phyloP scores from a whole-genome alignment of 2,329 filamentous ascomycete genomes.

The Pseudocercospora fuligena region DNA sequence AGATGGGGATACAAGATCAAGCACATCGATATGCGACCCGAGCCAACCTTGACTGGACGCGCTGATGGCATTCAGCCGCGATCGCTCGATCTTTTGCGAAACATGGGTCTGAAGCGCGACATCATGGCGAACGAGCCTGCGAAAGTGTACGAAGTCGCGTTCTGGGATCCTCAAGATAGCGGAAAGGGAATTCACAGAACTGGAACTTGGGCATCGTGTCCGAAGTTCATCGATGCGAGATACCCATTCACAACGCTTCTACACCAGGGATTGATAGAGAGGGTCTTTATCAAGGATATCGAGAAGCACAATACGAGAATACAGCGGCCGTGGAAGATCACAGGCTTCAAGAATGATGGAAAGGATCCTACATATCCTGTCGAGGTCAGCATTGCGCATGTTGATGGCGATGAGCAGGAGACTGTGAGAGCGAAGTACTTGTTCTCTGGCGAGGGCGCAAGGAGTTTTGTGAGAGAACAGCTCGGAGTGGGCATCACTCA shows the following conservation, averaged over 20 bases:
- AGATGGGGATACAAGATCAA: conserved; percentile 95
- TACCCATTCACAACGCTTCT: conserved; percentile 68
- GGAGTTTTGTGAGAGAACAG: conserved; percentile 64
- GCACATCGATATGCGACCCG: conserved; percentile 87
- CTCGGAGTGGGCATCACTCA: conserved; percentile 69
- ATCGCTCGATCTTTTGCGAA: conserved; percentile 82
- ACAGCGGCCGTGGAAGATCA: conserved; percentile 66
- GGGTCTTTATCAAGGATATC: conserved; percentile 66
- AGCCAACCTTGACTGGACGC: conserved; percentile 82
- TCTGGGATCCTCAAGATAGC: conserved; percentile 63
- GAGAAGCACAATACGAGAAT: conserved; percentile 62
- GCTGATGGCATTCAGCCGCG: conserved; percentile 92
- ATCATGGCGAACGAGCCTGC: conserved; percentile 89
- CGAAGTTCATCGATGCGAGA: conserved; percentile 73
- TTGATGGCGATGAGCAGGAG: conserved; percentile 73
- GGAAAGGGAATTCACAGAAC: conserved; percentile 63
- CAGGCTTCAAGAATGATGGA: conserved; percentile 64
- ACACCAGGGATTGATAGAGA: conserved; percentile 67
- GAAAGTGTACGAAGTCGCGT: conserved; percentile 75
- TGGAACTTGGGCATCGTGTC: conserved; percentile 82
- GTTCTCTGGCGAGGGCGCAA: conserved; percentile 66
- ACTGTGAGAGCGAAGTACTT: conserved; percentile 67
- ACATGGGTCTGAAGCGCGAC: conserved; percentile 84
- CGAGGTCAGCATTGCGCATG: conserved; percentile 74
- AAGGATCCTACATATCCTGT: conserved; percentile 75